Evolutionary conservation across 2,329 filamentous ascomycete genomes (phyloP), one percentile per base, ranked within the genome.

Genomic region (Chaetomiaceae sp.): DNA sequence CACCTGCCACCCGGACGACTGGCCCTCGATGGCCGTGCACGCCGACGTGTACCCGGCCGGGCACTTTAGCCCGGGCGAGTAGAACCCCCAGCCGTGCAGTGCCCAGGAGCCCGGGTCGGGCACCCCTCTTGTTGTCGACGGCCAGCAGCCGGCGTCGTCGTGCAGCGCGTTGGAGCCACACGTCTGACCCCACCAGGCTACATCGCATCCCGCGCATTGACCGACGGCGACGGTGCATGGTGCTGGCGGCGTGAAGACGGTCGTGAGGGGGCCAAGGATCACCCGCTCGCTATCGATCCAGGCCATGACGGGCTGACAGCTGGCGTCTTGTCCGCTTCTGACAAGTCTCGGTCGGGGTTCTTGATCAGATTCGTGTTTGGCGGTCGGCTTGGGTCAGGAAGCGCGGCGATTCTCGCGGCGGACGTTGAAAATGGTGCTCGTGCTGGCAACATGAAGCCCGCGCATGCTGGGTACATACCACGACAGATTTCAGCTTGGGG

Each of bases 41-140:
- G 65, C 62, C 5, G 65, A 58, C 13, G 49, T 57, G 52, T 68
- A 65, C 8, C 66, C 67, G 3, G 44, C 42, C 0, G 67, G 68
- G 46, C 67, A 69, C 2, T 53, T 49, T 9, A 67, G 30, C 0
- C 66, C 68, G 0, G 67, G 67, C 3, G 66, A 69, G 48, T 69
- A 69, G 48, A 66, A 67, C 6, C 67, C 66, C 64, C 66, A 64
- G 20, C 65, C 66, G 8, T 50, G 43, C 13, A 68, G 48, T 4
- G 62, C n/a, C n/a, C n/a, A 55, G 3, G 49, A 49, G 0, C 31
- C 25, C 1, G 62, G 58, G 1, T 53, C 44, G 2, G 43, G 43
- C 4, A 54, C 53, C 4, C 51, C 53, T 12, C 48, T 35, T 0
- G 49, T 49, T 2, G 50, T 60, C n/a, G 59, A 27, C 3, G 65